phyloP scores from a whole-genome alignment of 2,329 filamentous ascomycete genomes.

The Ascochyta fabae region DNA sequence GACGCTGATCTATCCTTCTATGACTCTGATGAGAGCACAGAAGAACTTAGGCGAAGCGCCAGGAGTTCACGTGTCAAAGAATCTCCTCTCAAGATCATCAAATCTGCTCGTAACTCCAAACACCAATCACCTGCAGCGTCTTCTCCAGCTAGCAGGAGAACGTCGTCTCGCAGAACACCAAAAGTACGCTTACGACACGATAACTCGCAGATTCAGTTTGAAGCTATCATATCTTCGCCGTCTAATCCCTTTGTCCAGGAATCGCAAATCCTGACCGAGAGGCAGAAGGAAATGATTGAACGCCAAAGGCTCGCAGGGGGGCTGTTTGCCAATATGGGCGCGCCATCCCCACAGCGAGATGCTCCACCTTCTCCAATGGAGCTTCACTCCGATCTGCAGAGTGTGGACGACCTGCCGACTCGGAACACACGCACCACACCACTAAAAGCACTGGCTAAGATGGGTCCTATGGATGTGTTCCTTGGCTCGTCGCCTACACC shows the following conservation, averaged over 20 bases:
- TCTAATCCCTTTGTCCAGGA: slow-evolving; percentile 57
- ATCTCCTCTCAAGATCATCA: slow-evolving; percentile 38
- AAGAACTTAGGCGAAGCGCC: slow-evolving; percentile 20
- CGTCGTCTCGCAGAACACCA: slow-evolving; percentile 40
- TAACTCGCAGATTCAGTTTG: slow-evolving; percentile 82
- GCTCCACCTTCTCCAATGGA: slow-evolving; percentile 34
- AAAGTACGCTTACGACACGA: slow-evolving; percentile 73
- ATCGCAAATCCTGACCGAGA: slow-evolving; percentile 78
- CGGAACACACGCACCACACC: slow-evolving; percentile 36
- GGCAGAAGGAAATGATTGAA: slow-evolving; percentile 78
- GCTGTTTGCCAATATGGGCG: slow-evolving; percentile 69
- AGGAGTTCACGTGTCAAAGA: slow-evolving; percentile 34
- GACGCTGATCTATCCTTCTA: slow-evolving; percentile 42
- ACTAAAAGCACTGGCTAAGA: slow-evolving; percentile 29
- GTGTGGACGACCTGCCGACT: slow-evolving; percentile 32
- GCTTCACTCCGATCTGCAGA: slow-evolving; percentile 38
- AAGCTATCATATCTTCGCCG: slow-evolving; percentile 68
- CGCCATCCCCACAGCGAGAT: slow-evolving; percentile 25
- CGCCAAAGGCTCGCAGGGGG: slow-evolving; percentile 69
- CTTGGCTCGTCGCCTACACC: slow-evolving; percentile 48
- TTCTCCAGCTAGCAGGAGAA: slow-evolving; percentile 27
- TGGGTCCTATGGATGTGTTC: slow-evolving; percentile 45
- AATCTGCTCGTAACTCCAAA: slow-evolving; percentile 29
- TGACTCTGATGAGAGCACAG: slow-evolving; percentile 45
- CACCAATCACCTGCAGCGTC: slow-evolving; percentile 37